Evolutionary conservation across 331 rosid species (phyloP), one percentile per base, ranked within the genome.

Genomic region (Quercus tomentella): DNA sequence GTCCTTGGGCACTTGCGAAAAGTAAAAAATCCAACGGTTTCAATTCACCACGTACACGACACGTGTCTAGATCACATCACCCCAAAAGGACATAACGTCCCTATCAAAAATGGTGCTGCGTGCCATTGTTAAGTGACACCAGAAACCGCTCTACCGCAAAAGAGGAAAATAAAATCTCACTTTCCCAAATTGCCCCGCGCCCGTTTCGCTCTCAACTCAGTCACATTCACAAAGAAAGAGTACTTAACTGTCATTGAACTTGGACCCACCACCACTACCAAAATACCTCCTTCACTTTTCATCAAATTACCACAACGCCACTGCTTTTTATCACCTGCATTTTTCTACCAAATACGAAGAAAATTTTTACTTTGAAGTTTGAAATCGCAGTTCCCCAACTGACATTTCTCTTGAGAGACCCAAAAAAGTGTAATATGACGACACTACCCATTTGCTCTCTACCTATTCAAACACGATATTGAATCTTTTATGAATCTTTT

Each of bases 401-500:
- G 70, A 30, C 22, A 20, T 28, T 37, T 41, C 17, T 3, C 3
- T 12, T 14, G 16, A 14, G 15, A 49, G 54, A 14, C 16, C 17
- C 4, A 49, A 49, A 49, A 45, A 49, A 12, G 54, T 49, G 54
- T 3, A 49, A 49, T 49, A 49, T 49, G 54, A 49, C 70, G 43
- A 17, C 45, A 56, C 26, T 77, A 9, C 73, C 61, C 77, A 14
- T 21, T n/a, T 43, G 60, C 52, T 33, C 75, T 16, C 55, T 41
- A 33, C 17, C 81, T 25, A 74, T 80, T 54, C 63, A 12, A 74
- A 74, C 81, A 77, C 72, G 83, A 80, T 12, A 80, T 70, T 70
- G 85, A 74, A 80, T 54, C 41, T 77, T 3, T 33, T 8, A 4
- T 65, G 6, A 16, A 63, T 4, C 4, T n/a, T 5, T 18, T 4